Base-by-base conservation (phyloP, 192 early-diverging fungal species). In the Phycomyces blakesleeanus region DNA sequence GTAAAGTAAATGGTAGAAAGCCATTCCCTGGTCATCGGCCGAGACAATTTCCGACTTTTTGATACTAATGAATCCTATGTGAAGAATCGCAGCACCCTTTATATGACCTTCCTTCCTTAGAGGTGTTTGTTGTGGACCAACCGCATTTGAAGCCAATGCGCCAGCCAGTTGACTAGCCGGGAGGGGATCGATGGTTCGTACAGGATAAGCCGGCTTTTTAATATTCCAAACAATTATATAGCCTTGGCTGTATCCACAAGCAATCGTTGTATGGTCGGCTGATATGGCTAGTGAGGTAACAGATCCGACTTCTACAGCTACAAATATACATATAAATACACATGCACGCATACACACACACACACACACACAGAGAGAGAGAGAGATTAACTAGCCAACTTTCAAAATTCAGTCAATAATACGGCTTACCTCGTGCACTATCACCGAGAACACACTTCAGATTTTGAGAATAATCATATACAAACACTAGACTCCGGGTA, bases 181-280 rank as follows among this genome's bases (percentile, higher is more conserved):
- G 38, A 85, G 74, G 1, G 83, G 83, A 25, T 74, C 70, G 20
- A 85, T 83, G 50, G 78, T 79, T 16, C 79, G 66, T 21, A 78
- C 64, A 24, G 81, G 81, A 5, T 54, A 61, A 18, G 50, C 59
- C 5, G 81, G 74, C 16, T 81, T 74, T 53, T 67, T 62, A 40
- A 85, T 61, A 53, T 85, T 80, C 83, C 83, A 85, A 6, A 85
- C 68, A 34, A 83, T 76, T 59, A 85, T 80, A 41, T 74, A 72
- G 16, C 83, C 83, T 50, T 73, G 74, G 40, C 74, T 76, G 42
- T 83, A 78, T 22, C 83, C 83, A 51, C 74, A 74, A 18, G 74
- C 79, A 76, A 85, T 78, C 22, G 74, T 77, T 0, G 81, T 74
- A 52, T 80, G 76, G 51, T 85, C 83, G 0, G 81, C 70, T 18